Evolutionary conservation across 306 rosid genomes (phyloP).

Genomic region (Mimosa pudica): DNA sequence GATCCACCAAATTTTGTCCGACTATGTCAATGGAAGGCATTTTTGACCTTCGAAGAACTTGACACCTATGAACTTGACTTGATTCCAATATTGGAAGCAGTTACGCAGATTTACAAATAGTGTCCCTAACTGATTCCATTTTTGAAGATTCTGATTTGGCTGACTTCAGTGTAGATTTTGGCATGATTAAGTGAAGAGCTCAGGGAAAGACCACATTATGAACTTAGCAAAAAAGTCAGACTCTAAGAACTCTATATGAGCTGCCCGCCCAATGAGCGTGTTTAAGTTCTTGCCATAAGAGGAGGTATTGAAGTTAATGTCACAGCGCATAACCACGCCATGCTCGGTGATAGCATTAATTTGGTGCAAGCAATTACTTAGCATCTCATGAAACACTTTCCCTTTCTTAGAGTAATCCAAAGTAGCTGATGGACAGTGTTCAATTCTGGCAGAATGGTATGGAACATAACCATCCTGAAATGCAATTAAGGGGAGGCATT

Average conservation of each 20-base stretch:
- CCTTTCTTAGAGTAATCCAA: slow-evolving; percentile 69
- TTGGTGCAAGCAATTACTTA: slow-evolving; percentile 81
- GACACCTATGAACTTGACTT: slow-evolving; percentile 20
- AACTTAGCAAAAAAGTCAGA: slow-evolving; percentile 78
- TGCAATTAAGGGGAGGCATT: not conserved
- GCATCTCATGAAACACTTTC: slow-evolving; percentile 72
- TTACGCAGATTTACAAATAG: not conserved
- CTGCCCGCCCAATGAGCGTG: slow-evolving; percentile 82
- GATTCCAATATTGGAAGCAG: not conserved
- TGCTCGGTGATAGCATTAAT: slow-evolving; percentile 51
- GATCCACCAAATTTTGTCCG: not conserved
- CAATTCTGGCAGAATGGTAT: slow-evolving; percentile 90
- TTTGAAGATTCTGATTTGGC: slow-evolving; percentile 1
- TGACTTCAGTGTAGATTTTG: not conserved
- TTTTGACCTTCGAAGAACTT: slow-evolving; percentile 7
- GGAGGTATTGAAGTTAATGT: slow-evolving; percentile 78
- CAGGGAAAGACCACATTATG: slow-evolving; percentile 90
- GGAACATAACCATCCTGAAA: slow-evolving; percentile 93
- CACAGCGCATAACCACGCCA: slow-evolving; percentile 84
- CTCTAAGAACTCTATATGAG: slow-evolving; percentile 90
- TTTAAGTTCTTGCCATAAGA: slow-evolving; percentile 74
- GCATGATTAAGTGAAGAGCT: slow-evolving; percentile 56
- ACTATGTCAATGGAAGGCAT: not conserved
- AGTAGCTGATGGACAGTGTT: slow-evolving; percentile 70
- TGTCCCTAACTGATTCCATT: not conserved